These are phyloP conservation scores for Oryza australiensis DNA, from an alignment of 176 grass and related monocot genomes.

Conservation along the genomic window DNA sequence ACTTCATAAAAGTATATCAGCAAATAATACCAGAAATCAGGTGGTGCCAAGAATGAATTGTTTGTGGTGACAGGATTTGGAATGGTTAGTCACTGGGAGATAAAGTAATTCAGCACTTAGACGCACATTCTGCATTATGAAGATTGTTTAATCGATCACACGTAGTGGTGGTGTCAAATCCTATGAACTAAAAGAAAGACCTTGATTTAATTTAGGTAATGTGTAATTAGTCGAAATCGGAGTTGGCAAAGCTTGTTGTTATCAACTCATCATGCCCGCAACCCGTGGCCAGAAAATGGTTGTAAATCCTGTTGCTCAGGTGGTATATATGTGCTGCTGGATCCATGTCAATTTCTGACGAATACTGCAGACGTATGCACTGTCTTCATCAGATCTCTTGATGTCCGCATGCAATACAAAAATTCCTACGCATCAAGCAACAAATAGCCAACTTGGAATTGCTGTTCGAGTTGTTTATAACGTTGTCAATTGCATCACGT, in stretches of 20 bases:
- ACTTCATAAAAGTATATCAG: slow-evolving; percentile 9
- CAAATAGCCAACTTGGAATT: not conserved
- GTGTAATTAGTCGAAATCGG: not conserved
- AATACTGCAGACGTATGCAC: not conserved
- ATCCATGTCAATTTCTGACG: not conserved
- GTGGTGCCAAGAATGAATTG: not conserved
- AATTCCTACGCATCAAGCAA: not conserved
- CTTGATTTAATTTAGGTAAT: not conserved
- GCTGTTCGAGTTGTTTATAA: not conserved
- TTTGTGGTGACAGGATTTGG: slow-evolving; percentile 7
- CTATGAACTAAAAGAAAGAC: not conserved
- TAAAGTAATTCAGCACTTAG: slow-evolving; percentile 14
- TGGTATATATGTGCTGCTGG: not conserved
- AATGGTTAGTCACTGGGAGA: slow-evolving; percentile 8
- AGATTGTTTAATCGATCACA: slow-evolving; percentile 23
- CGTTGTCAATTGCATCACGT: not conserved
- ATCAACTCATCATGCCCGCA: not conserved
- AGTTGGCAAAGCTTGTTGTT: not conserved
- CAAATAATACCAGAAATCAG: slow-evolving; percentile 9
- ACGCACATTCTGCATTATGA: slow-evolving; percentile 28
- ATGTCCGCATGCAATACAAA: not conserved
- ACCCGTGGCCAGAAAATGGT: not conserved
- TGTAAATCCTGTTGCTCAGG: not conserved
- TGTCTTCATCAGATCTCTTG: not conserved
- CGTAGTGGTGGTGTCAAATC: slow-evolving; percentile 9